Conservation (phyloP, 164 flowering plant species). For the Aristolochia contorta region DNA sequence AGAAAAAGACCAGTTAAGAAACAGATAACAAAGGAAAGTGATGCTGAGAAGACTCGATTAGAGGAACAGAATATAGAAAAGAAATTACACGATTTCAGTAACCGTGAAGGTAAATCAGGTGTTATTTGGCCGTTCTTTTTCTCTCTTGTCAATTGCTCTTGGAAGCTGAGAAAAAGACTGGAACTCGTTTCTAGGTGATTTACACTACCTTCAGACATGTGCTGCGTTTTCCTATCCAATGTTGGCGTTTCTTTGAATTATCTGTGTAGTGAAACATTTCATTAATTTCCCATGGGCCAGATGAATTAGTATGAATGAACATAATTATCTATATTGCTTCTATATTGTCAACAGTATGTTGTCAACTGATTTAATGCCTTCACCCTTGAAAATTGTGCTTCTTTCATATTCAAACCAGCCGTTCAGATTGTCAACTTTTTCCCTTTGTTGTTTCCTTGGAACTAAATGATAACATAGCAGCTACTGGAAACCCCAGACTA, state of each 20-base stretch:
- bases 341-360: too few species aligned
- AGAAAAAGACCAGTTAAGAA: not conserved
- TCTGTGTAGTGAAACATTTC: not conserved
- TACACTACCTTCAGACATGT: not conserved
- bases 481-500: not conserved
- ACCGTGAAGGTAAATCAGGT: not conserved
- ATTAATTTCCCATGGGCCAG: not conserved
- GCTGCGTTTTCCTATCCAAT: not conserved
- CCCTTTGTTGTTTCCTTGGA: not conserved
- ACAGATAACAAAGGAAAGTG: not conserved
- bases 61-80: not conserved
- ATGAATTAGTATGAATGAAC: not conserved
- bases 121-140: not conserved
- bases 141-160: too few species aligned
- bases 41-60: not conserved
- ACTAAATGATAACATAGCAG: not conserved
- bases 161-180: not conserved
- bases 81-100: not conserved
- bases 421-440: not conserved
- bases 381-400: too few species aligned
- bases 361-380: too few species aligned
- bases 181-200: not conserved
- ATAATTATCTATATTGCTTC: too few species aligned
- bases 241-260: not conserved
- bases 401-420: not conserved